Percentiles rank a stretch among this genome's conserved stretches.
Conservation (phyloP, 2,329 filamentous ascomycete genomes). For the Verticillium klebahnii region DNA sequence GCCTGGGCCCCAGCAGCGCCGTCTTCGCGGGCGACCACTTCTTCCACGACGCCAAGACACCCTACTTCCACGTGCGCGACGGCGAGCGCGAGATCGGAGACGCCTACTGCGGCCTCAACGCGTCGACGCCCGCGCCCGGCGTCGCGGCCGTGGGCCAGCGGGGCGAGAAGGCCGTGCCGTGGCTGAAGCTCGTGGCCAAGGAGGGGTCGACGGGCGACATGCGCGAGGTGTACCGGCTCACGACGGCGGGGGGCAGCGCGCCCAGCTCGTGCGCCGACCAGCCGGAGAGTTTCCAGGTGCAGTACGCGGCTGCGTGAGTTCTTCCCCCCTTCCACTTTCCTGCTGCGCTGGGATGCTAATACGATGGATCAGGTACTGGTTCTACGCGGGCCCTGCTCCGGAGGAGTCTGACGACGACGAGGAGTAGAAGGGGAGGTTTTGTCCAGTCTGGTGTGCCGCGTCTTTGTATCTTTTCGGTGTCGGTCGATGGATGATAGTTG, state of each 20-base stretch:
- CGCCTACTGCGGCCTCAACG: conserved; percentile 58
- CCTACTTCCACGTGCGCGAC: conserved; percentile 76
- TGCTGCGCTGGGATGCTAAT: neutral
- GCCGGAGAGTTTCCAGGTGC: conserved; percentile 60
- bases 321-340: too few relatives aligned
- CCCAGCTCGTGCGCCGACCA: conserved; percentile 69
- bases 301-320: conserved; percentile 82
- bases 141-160: conserved; percentile 53
- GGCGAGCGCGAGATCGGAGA: conserved; percentile 50
- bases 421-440: neutral
- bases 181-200: conserved; percentile 66
- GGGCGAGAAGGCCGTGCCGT: conserved; percentile 68
- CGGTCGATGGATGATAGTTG: too few relatives aligned
- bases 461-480: too few relatives aligned
- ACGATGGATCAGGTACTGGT: conserved; percentile 30
- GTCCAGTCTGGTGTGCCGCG: too few relatives aligned
- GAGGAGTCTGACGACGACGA: neutral
- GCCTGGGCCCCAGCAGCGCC: conserved; percentile 54
- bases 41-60: conserved; percentile 66
- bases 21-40: conserved; percentile 73
- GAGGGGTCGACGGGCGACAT: conserved; percentile 56
- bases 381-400: conserved; percentile 17
- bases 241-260: conserved; percentile 76
- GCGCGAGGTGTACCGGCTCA: conserved; percentile 75
- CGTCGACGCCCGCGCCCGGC: conserved; percentile 56